phyloP scores from a whole-genome alignment of 225 moss, liverwort and hornwort genomes.

The Pseudisothecium myosuroides region DNA sequence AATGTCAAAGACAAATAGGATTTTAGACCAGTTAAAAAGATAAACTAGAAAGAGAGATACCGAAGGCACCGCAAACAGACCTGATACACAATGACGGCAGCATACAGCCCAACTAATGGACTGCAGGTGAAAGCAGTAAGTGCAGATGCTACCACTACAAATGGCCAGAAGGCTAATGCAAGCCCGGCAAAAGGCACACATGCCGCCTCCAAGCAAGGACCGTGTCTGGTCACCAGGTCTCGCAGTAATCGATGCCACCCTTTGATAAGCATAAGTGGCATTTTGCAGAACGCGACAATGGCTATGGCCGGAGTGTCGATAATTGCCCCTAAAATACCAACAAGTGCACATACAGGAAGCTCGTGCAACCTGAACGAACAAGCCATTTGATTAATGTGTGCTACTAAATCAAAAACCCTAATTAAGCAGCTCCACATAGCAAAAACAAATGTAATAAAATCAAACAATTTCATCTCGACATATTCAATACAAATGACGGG shows the following conservation, averaged over 20 bases:
- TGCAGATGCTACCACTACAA: conserved; percentile 49
- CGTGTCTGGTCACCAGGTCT: conserved; percentile 71
- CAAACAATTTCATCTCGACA: neutral
- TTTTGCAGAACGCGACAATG: conserved; percentile 46
- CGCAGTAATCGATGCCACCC: conserved; percentile 64
- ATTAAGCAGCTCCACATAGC: neutral
- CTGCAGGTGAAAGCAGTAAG: conserved; percentile 44
- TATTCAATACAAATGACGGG: neutral
- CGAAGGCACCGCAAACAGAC: conserved; percentile 22
- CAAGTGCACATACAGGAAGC: conserved; percentile 66
- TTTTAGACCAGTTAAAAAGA: neutral
- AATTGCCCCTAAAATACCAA: conserved; percentile 52
- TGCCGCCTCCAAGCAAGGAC: conserved; percentile 69
- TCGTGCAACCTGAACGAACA: conserved; percentile 43
- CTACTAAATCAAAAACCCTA: neutral
- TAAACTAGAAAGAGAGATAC: neutral
- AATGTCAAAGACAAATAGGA: neutral
- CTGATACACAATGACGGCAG: conserved; percentile 88
- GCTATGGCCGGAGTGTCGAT: conserved; percentile 56
- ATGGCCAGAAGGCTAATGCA: conserved; percentile 73
- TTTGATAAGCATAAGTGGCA: conserved; percentile 77
- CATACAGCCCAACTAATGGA: conserved; percentile 65
- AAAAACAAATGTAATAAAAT: neutral
- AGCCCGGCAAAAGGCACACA: conserved; percentile 97
- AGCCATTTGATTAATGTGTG: neutral